Percentiles rank a stretch among this genome's conserved stretches.
Conservation (phyloP, 805 yeast genomes). For the Pichia rugopelliculosa region DNA sequence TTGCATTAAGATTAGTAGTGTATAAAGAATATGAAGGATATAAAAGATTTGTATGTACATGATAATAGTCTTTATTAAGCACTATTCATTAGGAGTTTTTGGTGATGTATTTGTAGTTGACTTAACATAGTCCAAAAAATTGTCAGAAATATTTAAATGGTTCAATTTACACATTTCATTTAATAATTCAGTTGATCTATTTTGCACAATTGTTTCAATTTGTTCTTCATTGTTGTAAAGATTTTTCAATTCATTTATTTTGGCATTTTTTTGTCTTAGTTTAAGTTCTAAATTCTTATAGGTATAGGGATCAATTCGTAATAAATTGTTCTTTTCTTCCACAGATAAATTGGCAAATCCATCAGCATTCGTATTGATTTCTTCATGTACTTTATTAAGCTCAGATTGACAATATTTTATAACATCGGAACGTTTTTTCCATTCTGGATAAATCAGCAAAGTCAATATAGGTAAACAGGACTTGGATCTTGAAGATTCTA, state of each 20-base stretch:
- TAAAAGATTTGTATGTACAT: too few species aligned
- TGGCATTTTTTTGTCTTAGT: constrained; percentile 23
- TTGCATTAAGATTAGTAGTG: too few species aligned
- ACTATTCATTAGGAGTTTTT: too few species aligned
- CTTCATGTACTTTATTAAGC: constrained; percentile 21
- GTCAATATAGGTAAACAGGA: constrained; percentile 32
- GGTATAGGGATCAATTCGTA: constrained; percentile 46
- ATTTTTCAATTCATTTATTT: constrained; percentile 24
- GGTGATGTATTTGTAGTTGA: too few species aligned
- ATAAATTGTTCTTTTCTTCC: constrained; percentile 18
- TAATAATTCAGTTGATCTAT: constrained; percentile 29
- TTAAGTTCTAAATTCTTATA: constrained; percentile 31
- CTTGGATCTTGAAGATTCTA: not conserved
- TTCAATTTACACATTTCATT: constrained; percentile 28
- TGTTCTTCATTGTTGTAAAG: constrained; percentile 35
- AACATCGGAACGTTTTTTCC: constrained; percentile 36
- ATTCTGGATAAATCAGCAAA: constrained; percentile 36
- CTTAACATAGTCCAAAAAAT: constrained; percentile 11
- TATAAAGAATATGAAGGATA: too few species aligned
- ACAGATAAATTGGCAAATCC: constrained; percentile 11
- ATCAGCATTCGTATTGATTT: constrained; percentile 9
- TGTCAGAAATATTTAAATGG: constrained; percentile 9
- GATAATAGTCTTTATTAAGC: too few species aligned
- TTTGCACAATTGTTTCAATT: constrained; percentile 35
- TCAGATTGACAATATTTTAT: constrained; percentile 37